A percentile compares a stretch with the other conserved stretches of the same genome.
Evolutionary conservation across 192 early-diverging fungal genomes (phyloP).

Genomic region (Backusella australiensis): DNA sequence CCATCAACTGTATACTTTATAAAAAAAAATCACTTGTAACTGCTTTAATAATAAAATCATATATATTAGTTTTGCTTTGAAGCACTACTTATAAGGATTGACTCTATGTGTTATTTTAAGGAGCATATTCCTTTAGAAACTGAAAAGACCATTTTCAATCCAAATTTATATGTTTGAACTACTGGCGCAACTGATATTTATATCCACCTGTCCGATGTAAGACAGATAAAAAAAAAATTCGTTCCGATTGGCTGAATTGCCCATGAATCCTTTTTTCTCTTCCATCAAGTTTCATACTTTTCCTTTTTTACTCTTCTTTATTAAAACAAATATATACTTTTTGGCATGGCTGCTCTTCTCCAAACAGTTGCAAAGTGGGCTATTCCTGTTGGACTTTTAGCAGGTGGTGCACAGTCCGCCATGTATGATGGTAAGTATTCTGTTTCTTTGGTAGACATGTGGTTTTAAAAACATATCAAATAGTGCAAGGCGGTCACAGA

Average conservation of each 20-base stretch:
- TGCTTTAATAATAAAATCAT: too few species aligned
- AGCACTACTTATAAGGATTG: too few species aligned
- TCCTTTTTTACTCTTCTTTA: neutral
- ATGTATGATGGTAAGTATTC: constrained; percentile 85
- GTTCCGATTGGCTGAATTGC: neutral
- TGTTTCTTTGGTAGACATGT: neutral
- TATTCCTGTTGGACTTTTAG: constrained; percentile 69
- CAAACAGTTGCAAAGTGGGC: constrained; percentile 77
- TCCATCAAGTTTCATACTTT: neutral
- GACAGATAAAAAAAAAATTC: neutral
- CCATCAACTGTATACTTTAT: too few species aligned
- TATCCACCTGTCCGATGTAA: neutral
- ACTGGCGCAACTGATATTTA: too few species aligned
- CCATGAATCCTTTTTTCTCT: neutral
- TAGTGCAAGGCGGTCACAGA: constrained; percentile 93
- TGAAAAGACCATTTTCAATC: too few species aligned
- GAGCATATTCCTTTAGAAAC: too few species aligned
- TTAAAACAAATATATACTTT: neutral
- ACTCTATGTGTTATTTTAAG: too few species aligned
- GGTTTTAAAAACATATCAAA: neutral
- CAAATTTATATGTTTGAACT: too few species aligned
- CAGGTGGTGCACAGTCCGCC: constrained; percentile 72
- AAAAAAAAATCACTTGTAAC: too few species aligned
- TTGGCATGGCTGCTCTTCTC: constrained; percentile 50
- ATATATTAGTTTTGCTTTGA: too few species aligned